phyloP scores from a whole-genome alignment of 441 rosid genomes.

The Corymbia citriodora region DNA sequence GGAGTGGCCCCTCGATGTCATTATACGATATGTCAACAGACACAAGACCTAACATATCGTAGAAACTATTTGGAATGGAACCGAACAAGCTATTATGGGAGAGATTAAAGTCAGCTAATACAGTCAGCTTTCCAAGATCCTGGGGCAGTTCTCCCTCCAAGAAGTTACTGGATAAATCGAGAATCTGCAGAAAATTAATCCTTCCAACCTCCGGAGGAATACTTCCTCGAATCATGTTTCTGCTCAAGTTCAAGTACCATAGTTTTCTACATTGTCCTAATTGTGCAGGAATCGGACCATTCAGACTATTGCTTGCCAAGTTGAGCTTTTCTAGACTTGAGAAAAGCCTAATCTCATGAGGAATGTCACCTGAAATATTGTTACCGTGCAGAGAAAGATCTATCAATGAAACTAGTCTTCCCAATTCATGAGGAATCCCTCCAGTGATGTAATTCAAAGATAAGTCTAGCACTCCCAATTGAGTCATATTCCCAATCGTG shows the following conservation, averaged over 20 bases:
- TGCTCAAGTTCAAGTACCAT: slow-evolving; percentile 4
- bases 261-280: slow-evolving; percentile 14
- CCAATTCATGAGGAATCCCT: slow-evolving; percentile 12
- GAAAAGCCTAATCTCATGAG: slow-evolving; percentile 13
- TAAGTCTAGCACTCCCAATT: slow-evolving; percentile 17
- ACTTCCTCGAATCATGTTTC: background rate
- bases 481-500: slow-evolving; percentile 8
- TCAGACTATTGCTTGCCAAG: slow-evolving; percentile 19
- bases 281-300: slow-evolving; percentile 18
- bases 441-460: slow-evolving; percentile 20
- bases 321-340: background rate
- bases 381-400: slow-evolving; percentile 12
- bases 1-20: slow-evolving; percentile 24
- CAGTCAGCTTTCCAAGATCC: slow-evolving; percentile 1
- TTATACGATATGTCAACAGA: slow-evolving; percentile 22
- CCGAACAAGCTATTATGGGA: slow-evolving; percentile 22
- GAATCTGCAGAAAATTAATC: background rate
- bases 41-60: slow-evolving; percentile 13
- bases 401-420: slow-evolving; percentile 14
- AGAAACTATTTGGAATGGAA: slow-evolving; percentile 12
- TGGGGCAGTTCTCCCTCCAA: background rate
- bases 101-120: slow-evolving; percentile 19
- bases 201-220: background rate
- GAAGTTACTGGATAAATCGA: background rate
- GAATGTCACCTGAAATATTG: slow-evolving; percentile 17